Conservation (phyloP, 805 yeast genomes). For the Wickerhamiella qilinensis region DNA sequence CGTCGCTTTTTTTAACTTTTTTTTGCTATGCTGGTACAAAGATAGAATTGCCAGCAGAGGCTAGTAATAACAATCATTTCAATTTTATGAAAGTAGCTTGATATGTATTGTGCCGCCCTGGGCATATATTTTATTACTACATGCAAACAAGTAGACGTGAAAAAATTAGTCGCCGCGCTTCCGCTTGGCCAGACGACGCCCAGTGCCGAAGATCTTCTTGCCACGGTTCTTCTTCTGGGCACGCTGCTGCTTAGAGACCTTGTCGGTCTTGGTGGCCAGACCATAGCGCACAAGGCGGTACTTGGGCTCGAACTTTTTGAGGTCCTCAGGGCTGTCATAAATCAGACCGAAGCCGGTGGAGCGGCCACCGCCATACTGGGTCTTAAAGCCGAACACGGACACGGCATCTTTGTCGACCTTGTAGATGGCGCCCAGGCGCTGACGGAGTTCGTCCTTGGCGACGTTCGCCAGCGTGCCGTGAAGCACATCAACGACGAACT, state of each 20-base stretch:
- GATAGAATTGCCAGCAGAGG: too few relatives aligned
- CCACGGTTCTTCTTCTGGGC: constrained; percentile 99
- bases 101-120: not conserved
- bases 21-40: too few relatives aligned
- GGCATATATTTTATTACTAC: constrained; percentile 6
- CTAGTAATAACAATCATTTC: not conserved
- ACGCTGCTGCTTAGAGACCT: constrained; percentile 99
- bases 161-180: constrained; percentile 14
- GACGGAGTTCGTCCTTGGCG: constrained; percentile 98
- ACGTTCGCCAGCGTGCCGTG: constrained; percentile 99
- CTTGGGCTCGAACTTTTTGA: constrained; percentile 96
- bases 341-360: constrained; percentile 98
- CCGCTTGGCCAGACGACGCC: constrained; percentile 74
- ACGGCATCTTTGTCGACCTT: constrained; percentile 86
- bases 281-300: constrained; percentile 99
- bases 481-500: constrained; percentile 97
- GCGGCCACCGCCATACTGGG: constrained; percentile 99
- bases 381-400: constrained; percentile 98
- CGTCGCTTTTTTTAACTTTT: too few relatives aligned
- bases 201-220: constrained; percentile 98
- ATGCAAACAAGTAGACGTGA: constrained; percentile 6
- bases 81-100: not conserved
- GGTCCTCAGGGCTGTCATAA: constrained; percentile 95
- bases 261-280: constrained; percentile 88
- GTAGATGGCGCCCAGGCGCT: constrained; percentile 74